Evolutionary conservation across 768 basidiomycete species (phyloP), one percentile per base, ranked within the genome.

Genomic region (Leccinum fibrillosum): DNA sequence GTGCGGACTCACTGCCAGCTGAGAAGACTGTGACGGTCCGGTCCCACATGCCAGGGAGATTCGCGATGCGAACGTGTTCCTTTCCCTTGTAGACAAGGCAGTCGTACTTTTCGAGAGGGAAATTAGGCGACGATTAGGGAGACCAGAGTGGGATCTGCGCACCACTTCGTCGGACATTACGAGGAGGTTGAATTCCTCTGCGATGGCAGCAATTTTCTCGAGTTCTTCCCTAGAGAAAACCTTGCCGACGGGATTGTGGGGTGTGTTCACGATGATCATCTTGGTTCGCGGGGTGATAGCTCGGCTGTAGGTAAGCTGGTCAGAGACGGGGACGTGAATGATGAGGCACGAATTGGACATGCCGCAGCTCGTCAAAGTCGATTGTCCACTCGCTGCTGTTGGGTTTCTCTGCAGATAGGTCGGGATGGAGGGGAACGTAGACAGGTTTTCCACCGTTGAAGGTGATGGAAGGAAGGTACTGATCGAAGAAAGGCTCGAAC

Each of bases 401-500:
- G 2, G 82, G 79, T 55, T 80, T 80, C 26, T 75, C 72, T 30
- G 75, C 68, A 28, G 74, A 66, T 12, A 75, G 68, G n/a, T 94
- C 90, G 1, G 97, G 96, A 66, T 97, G 95, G 21, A 99, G 79
- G 5, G 97, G 96, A 10, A 99, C 94, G 69, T 92, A 98, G 49
- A 98, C 88, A 12, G 95, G 94, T 60, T 84, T 86, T 48, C 94
- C 96, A 30, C 91, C 92, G 66, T 96, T 94, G 83, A 98, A 97
- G 28, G 88, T 90, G 53, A 96, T 88, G 6, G 91, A 92, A 23
- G 94, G 89, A 53, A 94, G 81, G 72, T 94, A 96, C 72, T 98
- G 95, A 69, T 98, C 95, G 69, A 97, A 98, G 80, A 93, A 97
- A 2, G 95, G 96, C 74, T 98, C 97, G 68, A 98, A 95, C 84